Evolutionary conservation across 2,329 filamentous ascomycete species (phyloP).

Genomic region (Periconia sp.): DNA sequence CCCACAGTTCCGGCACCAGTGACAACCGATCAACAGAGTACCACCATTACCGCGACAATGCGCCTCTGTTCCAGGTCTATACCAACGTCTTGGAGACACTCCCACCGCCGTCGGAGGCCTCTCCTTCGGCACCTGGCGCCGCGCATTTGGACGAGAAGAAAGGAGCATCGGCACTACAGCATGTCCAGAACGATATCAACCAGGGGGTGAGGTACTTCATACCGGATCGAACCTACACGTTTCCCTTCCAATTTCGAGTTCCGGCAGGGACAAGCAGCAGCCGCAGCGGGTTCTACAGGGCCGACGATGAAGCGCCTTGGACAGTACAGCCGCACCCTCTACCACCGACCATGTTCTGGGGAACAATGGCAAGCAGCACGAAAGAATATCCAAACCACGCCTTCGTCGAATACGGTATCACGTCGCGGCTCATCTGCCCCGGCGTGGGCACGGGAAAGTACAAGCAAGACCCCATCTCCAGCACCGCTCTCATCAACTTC

Average conservation of each 20-base stretch:
- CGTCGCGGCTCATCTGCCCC: slow-evolving; percentile 16
- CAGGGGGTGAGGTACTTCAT: neutral
- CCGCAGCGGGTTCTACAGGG: slow-evolving; percentile 18
- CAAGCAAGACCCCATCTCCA: slow-evolving; percentile 8
- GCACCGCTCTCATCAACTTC: slow-evolving; percentile 18
- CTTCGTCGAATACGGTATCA: slow-evolving; percentile 22
- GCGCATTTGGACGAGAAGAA: neutral
- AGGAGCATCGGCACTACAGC: neutral
- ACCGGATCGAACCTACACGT: slow-evolving; percentile 16
- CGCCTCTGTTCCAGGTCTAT: slow-evolving; percentile 20
- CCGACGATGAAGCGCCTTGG: slow-evolving; percentile 14
- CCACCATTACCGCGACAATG: slow-evolving; percentile 26
- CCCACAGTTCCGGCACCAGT: neutral
- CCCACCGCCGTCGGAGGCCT: neutral
- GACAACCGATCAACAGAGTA: slow-evolving; percentile 9
- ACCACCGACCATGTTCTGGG: slow-evolving; percentile 23
- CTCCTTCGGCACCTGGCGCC: neutral
- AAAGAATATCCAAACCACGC: slow-evolving; percentile 14
- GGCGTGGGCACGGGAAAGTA: slow-evolving; percentile 10
- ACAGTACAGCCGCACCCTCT: slow-evolving; percentile 20
- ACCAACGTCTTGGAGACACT: slow-evolving; percentile 6
- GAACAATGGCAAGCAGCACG: neutral
- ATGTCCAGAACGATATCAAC: neutral
- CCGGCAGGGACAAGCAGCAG: slow-evolving; percentile 18
- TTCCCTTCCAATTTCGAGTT: slow-evolving; percentile 22